These are phyloP conservation scores for Lipomyces yamanashiensis DNA, from an alignment of 805 yeast genomes.

Conservation along the genomic window DNA sequence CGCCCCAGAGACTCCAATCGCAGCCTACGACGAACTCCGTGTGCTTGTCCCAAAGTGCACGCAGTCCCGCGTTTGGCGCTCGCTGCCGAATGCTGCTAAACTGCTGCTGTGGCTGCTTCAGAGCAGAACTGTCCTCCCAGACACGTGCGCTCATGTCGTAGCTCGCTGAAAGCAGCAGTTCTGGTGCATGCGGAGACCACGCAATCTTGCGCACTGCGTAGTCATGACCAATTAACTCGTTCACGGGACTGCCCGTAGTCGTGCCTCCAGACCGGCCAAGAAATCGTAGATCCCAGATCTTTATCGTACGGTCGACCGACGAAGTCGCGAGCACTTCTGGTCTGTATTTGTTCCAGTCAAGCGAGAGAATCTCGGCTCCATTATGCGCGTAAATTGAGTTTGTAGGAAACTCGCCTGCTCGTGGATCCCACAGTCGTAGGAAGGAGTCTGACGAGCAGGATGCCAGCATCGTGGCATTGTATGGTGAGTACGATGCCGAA, in stretches of 20 bases:
- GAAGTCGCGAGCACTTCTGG: conserved; percentile 80
- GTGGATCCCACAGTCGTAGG: conserved; percentile 79
- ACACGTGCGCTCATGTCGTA: conserved; percentile 92
- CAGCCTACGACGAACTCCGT: conserved; percentile 90
- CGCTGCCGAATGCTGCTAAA: conserved; percentile 47
- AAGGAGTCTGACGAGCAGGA: conserved; percentile 77
- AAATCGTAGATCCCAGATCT: conserved; percentile 89
- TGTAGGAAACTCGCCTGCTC: conserved; percentile 64
- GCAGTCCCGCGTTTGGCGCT: conserved; percentile 57
- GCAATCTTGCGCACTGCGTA: conserved; percentile 80
- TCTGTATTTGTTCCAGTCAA: conserved; percentile 92
- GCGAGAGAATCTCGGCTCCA: conserved; percentile 76
- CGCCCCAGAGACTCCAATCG: conserved; percentile 97
- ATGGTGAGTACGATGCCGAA: conserved; percentile 56
- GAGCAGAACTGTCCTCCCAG: conserved; percentile 77
- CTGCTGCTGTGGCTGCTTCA: conserved; percentile 50
- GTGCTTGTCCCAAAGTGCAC: conserved; percentile 67
- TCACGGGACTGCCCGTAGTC: conserved; percentile 57
- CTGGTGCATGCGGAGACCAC: conserved; percentile 89
- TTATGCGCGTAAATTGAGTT: conserved; percentile 71
- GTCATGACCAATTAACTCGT: conserved; percentile 84
- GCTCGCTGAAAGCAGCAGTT: conserved; percentile 71
- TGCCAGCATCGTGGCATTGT: conserved; percentile 69
- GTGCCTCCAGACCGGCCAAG: conserved; percentile 40
- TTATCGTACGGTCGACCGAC: conserved; percentile 85